phyloP scores from a whole-genome alignment of 495 filamentous ascomycete genomes.

The Parachaetomium inaequale region DNA sequence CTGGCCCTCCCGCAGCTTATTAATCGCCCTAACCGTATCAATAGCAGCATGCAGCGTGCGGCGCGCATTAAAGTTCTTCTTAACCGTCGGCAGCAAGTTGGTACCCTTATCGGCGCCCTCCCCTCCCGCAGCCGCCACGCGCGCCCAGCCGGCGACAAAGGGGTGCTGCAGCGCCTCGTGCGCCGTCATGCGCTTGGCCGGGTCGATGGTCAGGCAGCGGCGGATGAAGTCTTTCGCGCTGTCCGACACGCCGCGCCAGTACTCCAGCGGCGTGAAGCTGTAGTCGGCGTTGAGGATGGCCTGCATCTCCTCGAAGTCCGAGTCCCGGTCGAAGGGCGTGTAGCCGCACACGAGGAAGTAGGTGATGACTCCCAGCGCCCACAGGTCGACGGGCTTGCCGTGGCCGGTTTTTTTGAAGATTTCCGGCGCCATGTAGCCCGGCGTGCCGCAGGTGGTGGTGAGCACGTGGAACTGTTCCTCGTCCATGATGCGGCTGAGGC shows the following conservation, averaged over 20 bases:
- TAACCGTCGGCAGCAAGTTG: slow-evolving; percentile 86
- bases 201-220: slow-evolving; percentile 82
- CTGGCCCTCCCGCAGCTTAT: slow-evolving; percentile 86
- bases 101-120: slow-evolving; percentile 60
- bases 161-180: slow-evolving; percentile 86
- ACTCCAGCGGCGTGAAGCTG: slow-evolving; percentile 90
- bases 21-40: slow-evolving; percentile 96
- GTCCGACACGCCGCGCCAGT: slow-evolving; percentile 91
- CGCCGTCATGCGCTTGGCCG: slow-evolving; percentile 81
- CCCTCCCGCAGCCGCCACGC: slow-evolving; percentile 48
- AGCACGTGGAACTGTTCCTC: slow-evolving; percentile 98
- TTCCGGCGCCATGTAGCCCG: slow-evolving; percentile 96
- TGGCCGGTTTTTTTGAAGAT: slow-evolving; percentile 87
- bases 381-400: slow-evolving; percentile 87
- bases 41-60: slow-evolving; percentile 93
- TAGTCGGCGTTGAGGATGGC: slow-evolving; percentile 96
- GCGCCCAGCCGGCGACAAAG: slow-evolving; percentile 65
- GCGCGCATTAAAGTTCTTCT: slow-evolving; percentile 98
- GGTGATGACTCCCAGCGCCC: slow-evolving; percentile 94
- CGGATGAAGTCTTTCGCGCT: slow-evolving; percentile 83
- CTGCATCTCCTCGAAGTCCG: slow-evolving; percentile 98
- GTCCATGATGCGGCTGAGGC: slow-evolving; percentile 93
- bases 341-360: slow-evolving; percentile 98
- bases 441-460: slow-evolving; percentile 95
- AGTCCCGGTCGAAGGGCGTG: slow-evolving; percentile 96